A percentile compares a stretch with the other conserved stretches of the same genome.
phyloP scores from a whole-genome alignment of 257 asterid species.

The Cinchona pubescens region DNA sequence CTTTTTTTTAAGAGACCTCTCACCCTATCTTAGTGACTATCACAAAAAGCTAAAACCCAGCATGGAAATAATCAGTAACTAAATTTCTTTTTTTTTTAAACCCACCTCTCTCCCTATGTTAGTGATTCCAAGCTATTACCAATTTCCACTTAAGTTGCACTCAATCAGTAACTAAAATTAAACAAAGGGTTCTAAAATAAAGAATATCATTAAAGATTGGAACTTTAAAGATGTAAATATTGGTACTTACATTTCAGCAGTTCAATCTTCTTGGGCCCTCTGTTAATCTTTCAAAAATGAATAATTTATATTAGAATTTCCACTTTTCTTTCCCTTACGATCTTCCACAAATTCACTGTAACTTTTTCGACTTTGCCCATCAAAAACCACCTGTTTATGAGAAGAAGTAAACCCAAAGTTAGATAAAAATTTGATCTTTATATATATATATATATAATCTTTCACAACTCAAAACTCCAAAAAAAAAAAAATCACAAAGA shows the following conservation, averaged over 20 bases:
- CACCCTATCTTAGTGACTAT: too few species aligned
- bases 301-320: conserved; percentile 26
- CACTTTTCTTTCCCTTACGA: conserved; percentile 39
- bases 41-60: background rate
- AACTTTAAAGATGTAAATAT: conserved; percentile 8
- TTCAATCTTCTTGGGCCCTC: conserved; percentile 18
- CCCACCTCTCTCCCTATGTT: too few species aligned
- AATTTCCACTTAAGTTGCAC: too few species aligned
- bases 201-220: background rate
- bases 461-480: background rate
- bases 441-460: background rate
- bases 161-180: too few species aligned
- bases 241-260: conserved; percentile 27
- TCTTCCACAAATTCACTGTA: conserved; percentile 27
- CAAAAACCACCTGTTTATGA: conserved; percentile 23
- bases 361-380: conserved; percentile 21
- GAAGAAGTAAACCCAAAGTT: conserved; percentile 31
- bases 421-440: conserved; percentile 23
- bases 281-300: conserved; percentile 7
- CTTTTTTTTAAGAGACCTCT: too few species aligned
- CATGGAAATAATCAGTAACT: background rate
- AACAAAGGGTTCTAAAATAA: background rate
- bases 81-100: too few species aligned
- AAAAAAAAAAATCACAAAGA: background rate
- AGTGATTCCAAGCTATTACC: background rate